Percentiles rank a stretch among this genome's conserved stretches.
Evolutionary conservation across 495 filamentous ascomycete species (phyloP).

Genomic region (Tetracladium setigerum): DNA sequence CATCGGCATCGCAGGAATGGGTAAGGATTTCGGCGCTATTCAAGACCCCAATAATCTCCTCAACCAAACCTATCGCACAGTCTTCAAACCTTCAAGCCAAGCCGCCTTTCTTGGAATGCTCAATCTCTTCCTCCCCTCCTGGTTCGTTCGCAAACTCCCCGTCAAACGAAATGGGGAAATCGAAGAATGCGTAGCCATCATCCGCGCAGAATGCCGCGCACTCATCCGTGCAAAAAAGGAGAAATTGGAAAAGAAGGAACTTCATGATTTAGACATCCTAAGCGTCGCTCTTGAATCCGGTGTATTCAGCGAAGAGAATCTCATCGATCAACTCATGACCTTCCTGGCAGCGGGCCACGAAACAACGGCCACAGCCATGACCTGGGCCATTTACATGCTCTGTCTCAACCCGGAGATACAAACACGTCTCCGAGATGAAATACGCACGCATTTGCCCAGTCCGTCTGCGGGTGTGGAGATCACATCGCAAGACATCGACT

Average conservation of each 20-base stretch:
- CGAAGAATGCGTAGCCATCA: conserved; percentile 39
- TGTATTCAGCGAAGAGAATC: conserved; percentile 69
- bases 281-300: conserved; percentile 73
- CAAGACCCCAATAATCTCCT: conserved; percentile 55
- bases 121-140: conserved; percentile 37
- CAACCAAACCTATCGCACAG: conserved; percentile 53
- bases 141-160: conserved; percentile 48
- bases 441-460: conserved; percentile 55
- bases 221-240: conserved; percentile 63
- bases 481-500: conserved; percentile 41
- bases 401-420: conserved; percentile 40
- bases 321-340: conserved; percentile 90
- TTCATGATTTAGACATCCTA: conserved; percentile 64
- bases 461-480: conserved; percentile 38
- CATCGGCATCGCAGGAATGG: conserved; percentile 75
- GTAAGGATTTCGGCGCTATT: conserved; percentile 69
- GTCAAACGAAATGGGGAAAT: conserved; percentile 60
- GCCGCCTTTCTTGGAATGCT: conserved; percentile 38
- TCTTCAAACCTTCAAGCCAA: conserved; percentile 41
- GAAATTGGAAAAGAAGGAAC: conserved; percentile 45
- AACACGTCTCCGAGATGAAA: conserved; percentile 39
- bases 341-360: conserved; percentile 92
- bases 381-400: conserved; percentile 47
- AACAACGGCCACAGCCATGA: conserved; percentile 50
- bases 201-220: conserved; percentile 55